Evolutionary conservation across 2,329 filamentous ascomycete species (phyloP), one percentile per base, ranked within the genome.

Genomic region (Nothophaeocryptopus gaeumannii): DNA sequence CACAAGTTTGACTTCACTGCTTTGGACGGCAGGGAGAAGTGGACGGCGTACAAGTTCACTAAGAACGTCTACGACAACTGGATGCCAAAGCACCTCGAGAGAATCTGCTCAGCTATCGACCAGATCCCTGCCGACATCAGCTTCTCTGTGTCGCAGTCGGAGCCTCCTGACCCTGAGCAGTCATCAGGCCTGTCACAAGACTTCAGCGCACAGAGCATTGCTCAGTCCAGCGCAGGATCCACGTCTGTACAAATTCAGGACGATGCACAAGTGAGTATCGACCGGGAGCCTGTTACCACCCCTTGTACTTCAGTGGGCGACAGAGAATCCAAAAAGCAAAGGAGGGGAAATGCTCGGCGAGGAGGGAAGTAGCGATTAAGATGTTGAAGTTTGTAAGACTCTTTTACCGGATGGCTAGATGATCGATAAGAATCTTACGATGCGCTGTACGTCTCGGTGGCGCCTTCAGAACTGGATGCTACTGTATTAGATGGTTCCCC

Each of bases 31-130:
- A n/a, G n/a, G n/a, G n/a, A n/a, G n/a, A 58, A 55, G 38, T 60
- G 51, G 56, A 55, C 48, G 14, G 38, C 51, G 42, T 59, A 54
- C 40, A 52, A 47, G 32, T 60, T 61, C 36, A 56, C n/a, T n/a
- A 39, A 38, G 39, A 56, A 54, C 13, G 39, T 58, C 10, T 60
- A 59, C 49, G 36, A 60, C 36, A 10, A 41, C 16, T 60, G 42
- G 56, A 47, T 55, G 31, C 53, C 56, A 5, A 44, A 20, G 16
- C 50, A 59, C 46, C 42, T 58, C 34, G 14, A 51, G 32, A 32
- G 47, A 36, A 55, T 59, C 8, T 56, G 45, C 45, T 58, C 51
- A 15, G 56, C 52, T 34, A 49, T 59, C 39, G 50, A 59, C 16
- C 10, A 56, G 39, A 45, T 59, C 11, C 52, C 55, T 9, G 5